Base-by-base conservation (phyloP, 2,329 filamentous ascomycete genomes). In the Leptographium lundbergii region DNA sequence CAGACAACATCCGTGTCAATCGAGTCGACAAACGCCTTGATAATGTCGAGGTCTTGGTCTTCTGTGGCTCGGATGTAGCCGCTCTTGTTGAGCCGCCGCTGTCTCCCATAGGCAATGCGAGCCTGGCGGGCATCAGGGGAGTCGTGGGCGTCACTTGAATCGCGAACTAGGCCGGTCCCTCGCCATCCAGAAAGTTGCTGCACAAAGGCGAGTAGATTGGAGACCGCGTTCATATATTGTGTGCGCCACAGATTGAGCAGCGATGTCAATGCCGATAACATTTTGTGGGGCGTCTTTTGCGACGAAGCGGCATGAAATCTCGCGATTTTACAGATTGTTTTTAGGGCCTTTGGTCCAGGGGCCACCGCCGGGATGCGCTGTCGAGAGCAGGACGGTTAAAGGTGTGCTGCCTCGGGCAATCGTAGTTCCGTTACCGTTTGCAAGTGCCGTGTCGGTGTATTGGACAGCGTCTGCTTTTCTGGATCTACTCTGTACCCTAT, bases 1-100 rank as follows among this genome's bases (percentile, higher is more conserved):
- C 58, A 57, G 54, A 60, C 55, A 25, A 50, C 58, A 22, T 60
- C 58, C 19, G 27, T 17, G 48, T 60, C 55, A 24, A 61, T 42
- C 7, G 51, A 60, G 2, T 54, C 29, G 51, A 45, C 25, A 52
- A 60, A 60, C 39, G 47, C 45, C 45, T 42, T 52, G 19, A 42
- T 54, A 48, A 59, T 55, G 42, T 59, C 42, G 17, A 45, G 17
- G 48, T 22, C 22, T 25, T 59, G 45, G 29, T 58, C 57, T 51
- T 59, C 57, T 25, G 52, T 59, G 52, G 39, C 36, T 36, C 57
- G 57, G 19, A 50, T 24, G 50, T 54, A 58, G 57, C 57, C 57
- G 24, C 52, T 42, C 24, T 58, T 48, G 50, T 58, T 14, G 36
- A 54, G 57, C 36, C 57, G 57, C 36, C 57, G 57, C 36, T 24